phyloP scores from a whole-genome alignment of 495 filamentous ascomycete species.

The Lasiosphaeria miniovina region DNA sequence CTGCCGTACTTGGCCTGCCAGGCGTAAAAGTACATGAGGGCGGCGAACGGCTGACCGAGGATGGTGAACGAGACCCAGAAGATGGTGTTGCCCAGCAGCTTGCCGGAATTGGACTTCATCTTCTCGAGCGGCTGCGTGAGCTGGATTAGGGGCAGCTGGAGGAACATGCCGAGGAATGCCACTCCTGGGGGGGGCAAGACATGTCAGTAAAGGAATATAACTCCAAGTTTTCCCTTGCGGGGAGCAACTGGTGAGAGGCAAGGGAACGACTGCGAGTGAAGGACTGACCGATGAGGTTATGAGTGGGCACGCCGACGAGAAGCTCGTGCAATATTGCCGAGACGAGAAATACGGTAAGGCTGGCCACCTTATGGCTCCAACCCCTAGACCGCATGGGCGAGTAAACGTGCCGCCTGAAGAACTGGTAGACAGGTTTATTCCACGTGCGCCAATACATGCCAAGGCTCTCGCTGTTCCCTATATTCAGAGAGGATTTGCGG shows the following conservation, averaged over 20 bases:
- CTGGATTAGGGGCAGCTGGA: conserved; percentile 84
- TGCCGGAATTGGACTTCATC: conserved; percentile 68
- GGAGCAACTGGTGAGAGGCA: too few relatives aligned
- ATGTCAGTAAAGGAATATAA: too few relatives aligned
- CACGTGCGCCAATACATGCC: conserved; percentile 91
- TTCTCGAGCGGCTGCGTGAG: conserved; percentile 75
- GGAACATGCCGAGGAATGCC: conserved; percentile 89
- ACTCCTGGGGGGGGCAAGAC: conserved; percentile 55
- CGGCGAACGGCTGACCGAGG: conserved; percentile 88
- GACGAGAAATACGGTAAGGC: conserved; percentile 75
- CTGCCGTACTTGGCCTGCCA: conserved; percentile 98
- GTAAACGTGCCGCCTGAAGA: conserved; percentile 92
- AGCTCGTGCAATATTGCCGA: conserved; percentile 89
- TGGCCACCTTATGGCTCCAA: conserved; percentile 63
- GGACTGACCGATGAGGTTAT: conserved; percentile 79
- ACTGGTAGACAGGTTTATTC: conserved; percentile 96
- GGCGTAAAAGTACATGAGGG: conserved; percentile 90
- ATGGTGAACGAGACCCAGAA: conserved; percentile 96
- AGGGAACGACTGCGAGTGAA: background rate
- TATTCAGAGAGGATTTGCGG: background rate
- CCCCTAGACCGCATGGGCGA: conserved; percentile 80
- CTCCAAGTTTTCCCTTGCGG: too few relatives aligned
- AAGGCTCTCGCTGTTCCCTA: conserved; percentile 74
- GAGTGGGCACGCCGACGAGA: conserved; percentile 90
- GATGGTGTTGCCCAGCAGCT: conserved; percentile 80